phyloP scores from a whole-genome alignment of 2,329 filamentous ascomycete species.

The Ilyonectria mors-panacis region DNA sequence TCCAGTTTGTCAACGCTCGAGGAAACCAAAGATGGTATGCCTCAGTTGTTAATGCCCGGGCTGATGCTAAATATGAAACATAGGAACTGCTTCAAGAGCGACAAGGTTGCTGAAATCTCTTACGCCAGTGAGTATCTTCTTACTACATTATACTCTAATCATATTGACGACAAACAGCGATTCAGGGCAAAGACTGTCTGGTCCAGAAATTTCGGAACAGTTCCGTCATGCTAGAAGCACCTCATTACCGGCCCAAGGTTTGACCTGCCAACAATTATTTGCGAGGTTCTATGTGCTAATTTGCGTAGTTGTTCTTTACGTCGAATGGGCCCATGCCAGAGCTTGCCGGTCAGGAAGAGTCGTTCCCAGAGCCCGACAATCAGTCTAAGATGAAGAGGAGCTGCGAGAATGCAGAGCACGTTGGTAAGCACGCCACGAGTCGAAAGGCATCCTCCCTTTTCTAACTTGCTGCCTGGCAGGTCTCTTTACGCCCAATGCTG shows the following conservation, averaged over 20 bases:
- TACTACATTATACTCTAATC: accelerated
- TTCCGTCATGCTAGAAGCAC: slow-evolving; percentile 91
- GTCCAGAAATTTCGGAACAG: slow-evolving; percentile 98
- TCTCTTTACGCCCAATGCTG: slow-evolving; percentile 84
- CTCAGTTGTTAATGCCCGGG: background rate
- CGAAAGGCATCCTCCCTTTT: background rate
- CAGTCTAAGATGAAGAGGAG: slow-evolving; percentile 89
- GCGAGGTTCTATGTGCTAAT: slow-evolving; percentile 14
- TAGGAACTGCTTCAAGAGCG: slow-evolving; percentile 85
- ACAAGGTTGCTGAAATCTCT: slow-evolving; percentile 90
- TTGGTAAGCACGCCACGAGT: slow-evolving; percentile 70
- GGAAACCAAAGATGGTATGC: slow-evolving; percentile 79
- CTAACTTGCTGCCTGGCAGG: slow-evolving; percentile 60
- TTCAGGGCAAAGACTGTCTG: slow-evolving; percentile 92
- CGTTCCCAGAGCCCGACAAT: slow-evolving; percentile 86
- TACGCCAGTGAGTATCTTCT: slow-evolving; percentile 84
- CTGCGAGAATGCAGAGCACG: slow-evolving; percentile 87
- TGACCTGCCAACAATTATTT: background rate
- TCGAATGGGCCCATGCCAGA: slow-evolving; percentile 63
- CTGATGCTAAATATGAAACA: slow-evolving; percentile 18
- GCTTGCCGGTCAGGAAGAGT: slow-evolving; percentile 78
- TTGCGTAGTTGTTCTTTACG: slow-evolving; percentile 66
- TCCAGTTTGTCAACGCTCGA: slow-evolving; percentile 79
- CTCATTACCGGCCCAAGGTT: slow-evolving; percentile 88
- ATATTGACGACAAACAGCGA: slow-evolving; percentile 69